These are phyloP conservation scores for Chrysoporthe austroafricana DNA, from an alignment of 2,329 filamentous ascomycete genomes.

Conservation along the genomic window DNA sequence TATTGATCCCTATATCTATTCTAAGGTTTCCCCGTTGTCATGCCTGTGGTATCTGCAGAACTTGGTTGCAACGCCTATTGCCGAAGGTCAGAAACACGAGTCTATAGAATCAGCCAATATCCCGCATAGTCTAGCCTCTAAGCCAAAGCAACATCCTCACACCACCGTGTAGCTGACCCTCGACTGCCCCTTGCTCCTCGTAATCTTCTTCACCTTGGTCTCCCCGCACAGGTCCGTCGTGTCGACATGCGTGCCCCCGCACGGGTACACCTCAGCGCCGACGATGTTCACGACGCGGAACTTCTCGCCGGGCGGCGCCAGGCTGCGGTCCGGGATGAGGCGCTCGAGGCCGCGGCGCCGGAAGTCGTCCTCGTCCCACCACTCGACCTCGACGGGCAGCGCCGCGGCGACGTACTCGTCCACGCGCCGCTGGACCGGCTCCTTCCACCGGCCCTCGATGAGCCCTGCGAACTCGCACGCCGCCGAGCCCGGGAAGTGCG, in stretches of 20 bases:
- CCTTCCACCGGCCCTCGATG: conserved; percentile 67
- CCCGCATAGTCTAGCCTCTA: not conserved
- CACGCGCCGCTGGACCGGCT: conserved; percentile 62
- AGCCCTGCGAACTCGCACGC: conserved; percentile 69
- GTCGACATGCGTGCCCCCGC: conserved; percentile 74
- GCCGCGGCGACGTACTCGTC: conserved; percentile 60
- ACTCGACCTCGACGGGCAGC: conserved; percentile 60
- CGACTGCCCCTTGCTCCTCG: conserved; percentile 64
- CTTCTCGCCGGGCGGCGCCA: conserved; percentile 54
- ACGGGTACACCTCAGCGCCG: conserved; percentile 72
- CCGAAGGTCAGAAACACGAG: too few species aligned
- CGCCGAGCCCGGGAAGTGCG: conserved; percentile 70
- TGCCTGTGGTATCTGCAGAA: too few species aligned
- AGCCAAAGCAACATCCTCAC: not conserved
- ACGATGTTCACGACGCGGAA: conserved; percentile 71
- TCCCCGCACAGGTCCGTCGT: conserved; percentile 61
- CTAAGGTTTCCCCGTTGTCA: too few species aligned
- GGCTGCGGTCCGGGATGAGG: conserved; percentile 55
- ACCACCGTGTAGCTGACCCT: conserved; percentile 54
- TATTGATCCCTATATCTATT: too few species aligned
- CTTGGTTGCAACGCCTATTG: too few species aligned
- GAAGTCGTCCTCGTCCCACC: conserved; percentile 60
- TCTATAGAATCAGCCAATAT: not conserved
- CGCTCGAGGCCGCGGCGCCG: conserved; percentile 54
- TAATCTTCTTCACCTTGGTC: conserved; percentile 69